Base-by-base conservation (phyloP, 2,329 filamentous ascomycete genomes). In the Talaromyces sp. region DNA sequence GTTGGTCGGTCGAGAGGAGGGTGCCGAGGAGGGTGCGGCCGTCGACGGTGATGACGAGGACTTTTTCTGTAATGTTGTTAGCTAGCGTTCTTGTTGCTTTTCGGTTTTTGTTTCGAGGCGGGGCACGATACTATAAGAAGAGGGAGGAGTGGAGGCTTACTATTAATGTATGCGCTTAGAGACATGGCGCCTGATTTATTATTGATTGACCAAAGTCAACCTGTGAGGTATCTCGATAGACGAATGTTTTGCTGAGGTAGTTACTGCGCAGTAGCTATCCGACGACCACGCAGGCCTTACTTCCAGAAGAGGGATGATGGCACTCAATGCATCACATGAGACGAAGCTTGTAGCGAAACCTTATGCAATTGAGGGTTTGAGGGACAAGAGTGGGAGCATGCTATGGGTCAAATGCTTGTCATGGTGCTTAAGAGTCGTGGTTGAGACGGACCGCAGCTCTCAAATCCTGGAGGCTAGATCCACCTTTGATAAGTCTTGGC, bases 11-110 rank as follows among this genome's bases (percentile, higher is more conserved):
- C 52, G 91, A 92, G 58, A 94, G 83, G 62, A 99, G 87, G 2
- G 85, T 93, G 66, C 95, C 95, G 67, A 92, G 85, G 24, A 94
- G 82, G 56, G 92, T 96, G 72, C 94, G 89, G 60, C 94, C 95
- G 79, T 98, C 95, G 71, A 92, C 90, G 33, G 95, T 98, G 68
- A 98, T 86, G 73, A 98, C 90, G 65, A 93, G 85, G 71, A 98
- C 92, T 79, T 92, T 96, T 80, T 97, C 95, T 65, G 48, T 14
- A 22, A 31, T 6, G 97, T 63, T 31, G 27, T 31, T 31, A 31
- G 54, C 63, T 59, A 41, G 27, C 47, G 22, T 47, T 43, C 19
- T 45, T 5, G 14, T 59, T 33, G 39, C 37, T 22, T 24, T 14
- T 24, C n/a, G 31, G 6, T 35, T 19, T 19, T 54, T n/a, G 13